Percentiles rank a stretch among this genome's conserved stretches.
phyloP scores from a whole-genome alignment of 192 early-diverging fungal genomes.

The Entomortierella chlamydospora region DNA sequence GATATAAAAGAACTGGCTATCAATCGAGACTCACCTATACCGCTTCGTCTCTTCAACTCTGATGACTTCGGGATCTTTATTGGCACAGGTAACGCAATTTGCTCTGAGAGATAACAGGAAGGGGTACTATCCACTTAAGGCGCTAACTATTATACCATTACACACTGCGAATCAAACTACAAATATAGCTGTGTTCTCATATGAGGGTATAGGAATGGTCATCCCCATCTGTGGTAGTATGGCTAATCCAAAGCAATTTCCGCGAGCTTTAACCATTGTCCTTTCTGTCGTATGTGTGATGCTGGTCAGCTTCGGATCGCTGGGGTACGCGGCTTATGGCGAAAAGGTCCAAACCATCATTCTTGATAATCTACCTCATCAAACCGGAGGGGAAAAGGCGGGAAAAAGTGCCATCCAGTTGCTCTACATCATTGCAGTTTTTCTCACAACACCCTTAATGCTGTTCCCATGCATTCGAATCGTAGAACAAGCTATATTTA shows the following conservation, averaged over 20 bases:
- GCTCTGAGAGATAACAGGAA: not conserved
- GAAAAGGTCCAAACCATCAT: slow-evolving; percentile 83
- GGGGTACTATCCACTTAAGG: not conserved
- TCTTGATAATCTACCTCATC: slow-evolving; percentile 83
- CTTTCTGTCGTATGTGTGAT: slow-evolving; percentile 77
- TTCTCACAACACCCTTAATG: slow-evolving; percentile 86
- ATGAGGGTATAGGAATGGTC: slow-evolving; percentile 92
- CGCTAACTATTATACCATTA: not conserved
- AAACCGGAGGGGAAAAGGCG: slow-evolving; percentile 46
- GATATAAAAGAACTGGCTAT: slow-evolving; percentile 76
- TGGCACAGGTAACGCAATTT: slow-evolving; percentile 53
- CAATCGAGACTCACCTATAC: slow-evolving; percentile 57
- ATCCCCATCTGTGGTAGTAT: slow-evolving; percentile 84
- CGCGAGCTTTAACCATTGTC: slow-evolving; percentile 75
- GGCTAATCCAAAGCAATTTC: slow-evolving; percentile 89
- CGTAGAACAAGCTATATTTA: slow-evolving; percentile 81
- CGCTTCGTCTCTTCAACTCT: slow-evolving; percentile 67
- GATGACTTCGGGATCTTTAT: slow-evolving; percentile 46
- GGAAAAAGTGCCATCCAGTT: slow-evolving; percentile 80
- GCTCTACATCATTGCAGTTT: slow-evolving; percentile 89
- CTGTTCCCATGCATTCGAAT: slow-evolving; percentile 94
- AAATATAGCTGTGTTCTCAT: slow-evolving; percentile 92
- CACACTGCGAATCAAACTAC: not conserved
- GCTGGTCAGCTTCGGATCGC: slow-evolving; percentile 77
- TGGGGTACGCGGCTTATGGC: slow-evolving; percentile 89